Percentiles rank a stretch among this genome's conserved stretches.
Conservation (phyloP, 306 rosid genomes). For the Fragaria nilgerrensis region DNA sequence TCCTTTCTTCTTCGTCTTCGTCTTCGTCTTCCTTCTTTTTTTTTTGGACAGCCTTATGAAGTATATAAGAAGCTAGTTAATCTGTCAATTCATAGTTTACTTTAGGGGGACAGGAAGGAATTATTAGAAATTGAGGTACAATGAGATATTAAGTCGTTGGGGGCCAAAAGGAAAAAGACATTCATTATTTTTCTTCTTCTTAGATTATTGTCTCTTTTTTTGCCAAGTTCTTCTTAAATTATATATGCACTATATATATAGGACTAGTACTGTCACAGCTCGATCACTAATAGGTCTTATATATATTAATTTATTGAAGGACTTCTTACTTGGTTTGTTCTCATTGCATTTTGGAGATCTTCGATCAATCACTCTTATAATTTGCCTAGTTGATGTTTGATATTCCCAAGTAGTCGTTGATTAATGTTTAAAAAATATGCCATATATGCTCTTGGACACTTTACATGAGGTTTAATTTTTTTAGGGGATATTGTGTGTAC, state of each 20-base stretch:
- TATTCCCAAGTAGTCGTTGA: too few species aligned
- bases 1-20: too few species aligned
- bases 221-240: not conserved
- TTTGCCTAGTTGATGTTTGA: too few species aligned
- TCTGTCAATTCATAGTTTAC: slow-evolving; percentile 15
- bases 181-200: not conserved
- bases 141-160: not conserved
- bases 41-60: not conserved
- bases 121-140: not conserved
- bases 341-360: too few species aligned
- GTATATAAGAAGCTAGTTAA: not conserved
- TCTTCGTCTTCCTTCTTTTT: too few species aligned
- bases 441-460: too few species aligned
- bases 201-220: not conserved
- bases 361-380: too few species aligned
- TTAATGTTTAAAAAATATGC: too few species aligned
- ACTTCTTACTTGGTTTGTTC: too few species aligned
- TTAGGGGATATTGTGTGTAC: too few species aligned
- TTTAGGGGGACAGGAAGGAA: slow-evolving; percentile 12
- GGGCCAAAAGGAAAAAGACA: not conserved
- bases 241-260: not conserved
- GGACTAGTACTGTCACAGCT: not conserved
- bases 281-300: not conserved
- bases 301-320: too few species aligned
- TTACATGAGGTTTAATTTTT: too few species aligned